Evolutionary conservation across 345 rosid species (phyloP), one percentile per base, ranked within the genome.

Genomic region (Orychophragmus violaceus): DNA sequence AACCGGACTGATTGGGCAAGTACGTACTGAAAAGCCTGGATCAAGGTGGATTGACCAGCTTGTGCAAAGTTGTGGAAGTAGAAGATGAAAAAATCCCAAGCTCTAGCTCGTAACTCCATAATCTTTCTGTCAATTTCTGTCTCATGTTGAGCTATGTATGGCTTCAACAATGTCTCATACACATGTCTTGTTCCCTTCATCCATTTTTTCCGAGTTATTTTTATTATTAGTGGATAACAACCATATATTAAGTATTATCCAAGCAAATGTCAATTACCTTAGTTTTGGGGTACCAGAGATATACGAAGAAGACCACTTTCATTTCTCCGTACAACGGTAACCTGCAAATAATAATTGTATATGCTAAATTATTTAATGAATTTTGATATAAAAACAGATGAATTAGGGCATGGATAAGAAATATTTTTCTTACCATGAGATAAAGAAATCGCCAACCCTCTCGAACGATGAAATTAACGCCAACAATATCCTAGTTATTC

Each of bases 241-340:
- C n/a, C 22, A 54, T n/a, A 5, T 3, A 10, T 25, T 45, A 22
- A 22, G 2, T 27, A 23, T 39, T n/a, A 39, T 7, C 22, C 16
- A 42, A 42, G 7, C 1, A 46, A 5, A 36, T 25, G 30, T 49
- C 2, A 19, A 1, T 27, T 69, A 93, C 98, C 94, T 62, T 79
- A 1, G 92, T 84, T 76, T 87, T 88, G 0, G 97, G 96, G 66
- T 83, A 83, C 99, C 99, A 91, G 42, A 94, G 76, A 80, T 87
- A 91, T 70, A 94, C 77, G 45, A 85, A 74, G 23, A 91, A 79
- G 22, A 77, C 83, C 54, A 94, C 81, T 82, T 94, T 94, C 74
- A 84, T 63, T 70, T 90, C 96, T 11, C 88, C 84, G 64, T 91
- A 88, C 80, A 94, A 77, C 3, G 99, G 97, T 61, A 88, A 68